Conservation (phyloP, 1,284 basidiomycete genomes). For the Tremellales sp. region DNA sequence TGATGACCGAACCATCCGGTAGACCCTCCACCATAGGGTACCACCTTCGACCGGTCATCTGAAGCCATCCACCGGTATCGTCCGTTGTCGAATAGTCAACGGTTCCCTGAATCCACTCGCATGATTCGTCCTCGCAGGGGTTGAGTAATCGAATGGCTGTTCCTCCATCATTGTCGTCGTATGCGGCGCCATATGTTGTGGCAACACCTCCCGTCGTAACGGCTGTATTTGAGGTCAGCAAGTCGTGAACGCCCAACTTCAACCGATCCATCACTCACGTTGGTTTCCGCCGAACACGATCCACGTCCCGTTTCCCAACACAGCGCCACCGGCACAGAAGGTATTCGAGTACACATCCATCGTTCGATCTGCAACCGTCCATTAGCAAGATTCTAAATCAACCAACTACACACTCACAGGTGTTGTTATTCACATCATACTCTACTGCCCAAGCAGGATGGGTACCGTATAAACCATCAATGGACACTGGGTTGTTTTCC, state of each 20-base stretch:
- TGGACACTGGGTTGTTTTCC: conserved; percentile 56
- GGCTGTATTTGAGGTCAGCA: conserved; percentile 20
- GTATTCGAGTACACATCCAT: conserved; percentile 77
- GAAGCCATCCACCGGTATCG: conserved; percentile 53
- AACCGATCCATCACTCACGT: conserved; percentile 58
- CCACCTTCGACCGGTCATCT: conserved; percentile 79
- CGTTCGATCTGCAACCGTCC: conserved; percentile 35
- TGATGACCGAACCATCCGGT: conserved; percentile 51
- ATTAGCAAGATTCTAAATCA: neutral
- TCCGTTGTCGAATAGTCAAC: conserved; percentile 29
- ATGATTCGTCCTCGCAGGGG: conserved; percentile 64
- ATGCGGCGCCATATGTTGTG: conserved; percentile 40
- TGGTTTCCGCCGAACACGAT: conserved; percentile 58
- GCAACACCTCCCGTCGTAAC: conserved; percentile 43
- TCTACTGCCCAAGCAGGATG: conserved; percentile 51
- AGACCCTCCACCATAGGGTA: conserved; percentile 61
- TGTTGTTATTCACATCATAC: conserved; percentile 51
- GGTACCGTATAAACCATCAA: conserved; percentile 49
- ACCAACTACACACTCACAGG: conserved; percentile 23
- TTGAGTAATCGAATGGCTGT: conserved; percentile 60
- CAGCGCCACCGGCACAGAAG: conserved; percentile 60
- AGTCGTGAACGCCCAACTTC: too few species aligned
- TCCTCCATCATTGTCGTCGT: conserved; percentile 63
- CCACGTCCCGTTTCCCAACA: conserved; percentile 55
- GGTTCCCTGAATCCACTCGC: conserved; percentile 75